phyloP scores from a whole-genome alignment of 495 filamentous ascomycete genomes.

The Xylaria nigripes region DNA sequence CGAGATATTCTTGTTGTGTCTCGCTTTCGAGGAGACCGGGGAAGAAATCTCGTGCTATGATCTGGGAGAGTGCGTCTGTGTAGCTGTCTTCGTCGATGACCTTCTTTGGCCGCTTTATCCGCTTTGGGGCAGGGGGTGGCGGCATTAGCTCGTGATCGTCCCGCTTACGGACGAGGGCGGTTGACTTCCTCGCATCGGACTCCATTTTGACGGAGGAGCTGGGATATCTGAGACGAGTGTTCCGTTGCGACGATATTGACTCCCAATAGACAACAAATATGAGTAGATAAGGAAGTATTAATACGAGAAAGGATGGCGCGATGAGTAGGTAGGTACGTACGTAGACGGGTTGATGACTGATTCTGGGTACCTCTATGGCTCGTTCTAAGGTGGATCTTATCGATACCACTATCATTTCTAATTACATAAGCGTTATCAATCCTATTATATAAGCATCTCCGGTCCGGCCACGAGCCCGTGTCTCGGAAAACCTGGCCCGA shows the following conservation, averaged over 20 bases:
- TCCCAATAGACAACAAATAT: not conserved
- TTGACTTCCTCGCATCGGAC: slow-evolving; percentile 15
- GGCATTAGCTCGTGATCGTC: slow-evolving; percentile 74
- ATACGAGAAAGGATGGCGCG: not conserved
- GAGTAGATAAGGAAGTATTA: not conserved
- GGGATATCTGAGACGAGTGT: not conserved
- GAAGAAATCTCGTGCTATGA: slow-evolving; percentile 96
- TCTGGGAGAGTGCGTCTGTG: slow-evolving; percentile 81
- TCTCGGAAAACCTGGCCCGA: no score
- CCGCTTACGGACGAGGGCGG: slow-evolving; percentile 56
- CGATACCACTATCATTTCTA: no score
- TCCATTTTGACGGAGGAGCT: slow-evolving; percentile 22
- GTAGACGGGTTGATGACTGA: no score
- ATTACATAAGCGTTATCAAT: no score
- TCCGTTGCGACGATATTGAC: not conserved
- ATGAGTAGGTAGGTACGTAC: not conserved
- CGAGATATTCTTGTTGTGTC: slow-evolving; percentile 82
- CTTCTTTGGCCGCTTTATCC: slow-evolving; percentile 84
- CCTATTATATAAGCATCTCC: no score
- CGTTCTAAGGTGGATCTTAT: no score
- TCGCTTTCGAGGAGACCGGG: slow-evolving; percentile 81
- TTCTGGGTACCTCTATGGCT: no score
- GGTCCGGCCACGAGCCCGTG: no score
- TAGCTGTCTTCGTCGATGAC: slow-evolving; percentile 94
- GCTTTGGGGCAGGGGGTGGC: slow-evolving; percentile 77